A percentile compares a stretch with the other conserved stretches of the same genome.
These are phyloP conservation scores for Tuber aestivum DNA, from an alignment of 495 filamentous ascomycete genomes.

Conservation along the genomic window DNA sequence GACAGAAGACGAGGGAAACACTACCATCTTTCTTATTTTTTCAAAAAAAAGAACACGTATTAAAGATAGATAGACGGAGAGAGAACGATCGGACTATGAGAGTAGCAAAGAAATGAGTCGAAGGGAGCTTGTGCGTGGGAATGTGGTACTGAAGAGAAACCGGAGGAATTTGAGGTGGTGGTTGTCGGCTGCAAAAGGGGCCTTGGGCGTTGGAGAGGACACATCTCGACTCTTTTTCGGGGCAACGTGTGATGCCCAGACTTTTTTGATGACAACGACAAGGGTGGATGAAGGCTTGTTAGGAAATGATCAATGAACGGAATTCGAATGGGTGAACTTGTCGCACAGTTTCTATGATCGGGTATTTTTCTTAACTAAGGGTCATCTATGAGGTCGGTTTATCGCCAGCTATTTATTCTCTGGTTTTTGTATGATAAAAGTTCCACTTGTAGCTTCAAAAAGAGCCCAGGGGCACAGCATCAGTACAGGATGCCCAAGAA, in stretches of 20 bases:
- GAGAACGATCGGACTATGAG: not conserved
- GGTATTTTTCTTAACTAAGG: not conserved
- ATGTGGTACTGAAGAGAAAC: not conserved
- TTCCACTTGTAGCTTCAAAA: not conserved
- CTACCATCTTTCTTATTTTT: not conserved
- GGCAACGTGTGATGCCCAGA: conserved; percentile 1
- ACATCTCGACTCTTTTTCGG: conserved; percentile 35
- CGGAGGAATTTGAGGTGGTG: not conserved
- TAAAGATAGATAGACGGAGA: not conserved
- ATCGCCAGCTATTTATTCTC: not conserved
- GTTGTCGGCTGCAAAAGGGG: not conserved
- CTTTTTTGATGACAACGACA: conserved; percentile 4
- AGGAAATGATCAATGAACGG: not conserved
- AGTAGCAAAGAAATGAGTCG: not conserved
- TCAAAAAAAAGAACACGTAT: conserved; percentile 1
- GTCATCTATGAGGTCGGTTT: not conserved
- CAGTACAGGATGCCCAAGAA: not conserved
- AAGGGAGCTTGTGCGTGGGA: not conserved
- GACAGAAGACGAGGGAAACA: not conserved
- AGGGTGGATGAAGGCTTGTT: not conserved
- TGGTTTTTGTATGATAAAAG: not conserved
- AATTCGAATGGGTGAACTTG: not conserved
- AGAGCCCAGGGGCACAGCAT: not conserved
- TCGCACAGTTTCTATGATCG: not conserved
- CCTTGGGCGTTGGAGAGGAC: conserved; percentile 15